A percentile compares a stretch with the other conserved stretches of the same genome.
Evolutionary conservation across 1,284 basidiomycete genomes (phyloP).

Genomic region (Malassezia nana): DNA sequence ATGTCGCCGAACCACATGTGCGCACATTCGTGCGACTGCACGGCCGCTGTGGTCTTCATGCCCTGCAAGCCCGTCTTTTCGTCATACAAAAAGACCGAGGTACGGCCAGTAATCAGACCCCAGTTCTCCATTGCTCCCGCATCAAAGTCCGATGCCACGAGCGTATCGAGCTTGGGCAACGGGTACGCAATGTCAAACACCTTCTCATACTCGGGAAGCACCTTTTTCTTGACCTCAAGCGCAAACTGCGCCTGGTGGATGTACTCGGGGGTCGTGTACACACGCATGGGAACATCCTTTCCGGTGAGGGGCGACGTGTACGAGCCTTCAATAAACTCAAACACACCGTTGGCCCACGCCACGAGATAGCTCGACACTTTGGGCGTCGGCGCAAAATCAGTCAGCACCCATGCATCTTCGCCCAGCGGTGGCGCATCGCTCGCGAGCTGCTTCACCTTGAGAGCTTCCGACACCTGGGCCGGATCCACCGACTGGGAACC

Average conservation of each 20-base stretch:
- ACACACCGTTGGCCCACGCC: slow-evolving; percentile 76
- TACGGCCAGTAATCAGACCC: slow-evolving; percentile 76
- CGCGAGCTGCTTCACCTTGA: slow-evolving; percentile 56
- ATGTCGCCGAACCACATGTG: slow-evolving; percentile 66
- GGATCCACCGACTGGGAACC: slow-evolving; percentile 5
- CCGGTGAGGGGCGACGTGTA: slow-evolving; percentile 72
- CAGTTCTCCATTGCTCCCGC: slow-evolving; percentile 84
- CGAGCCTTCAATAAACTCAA: slow-evolving; percentile 62
- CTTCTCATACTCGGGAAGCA: slow-evolving; percentile 79
- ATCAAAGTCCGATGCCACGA: slow-evolving; percentile 62
- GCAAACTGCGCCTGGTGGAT: slow-evolving; percentile 66
- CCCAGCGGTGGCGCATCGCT: slow-evolving; percentile 54
- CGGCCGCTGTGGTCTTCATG: slow-evolving; percentile 66
- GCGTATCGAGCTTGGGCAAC: slow-evolving; percentile 59
- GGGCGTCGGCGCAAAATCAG: slow-evolving; percentile 35
- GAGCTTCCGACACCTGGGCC: slow-evolving; percentile 13
- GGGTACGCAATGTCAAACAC: slow-evolving; percentile 77
- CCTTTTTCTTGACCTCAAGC: slow-evolving; percentile 74
- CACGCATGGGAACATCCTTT: slow-evolving; percentile 66
- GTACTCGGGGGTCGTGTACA: slow-evolving; percentile 69
- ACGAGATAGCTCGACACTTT: slow-evolving; percentile 80
- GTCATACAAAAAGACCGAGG: slow-evolving; percentile 69
- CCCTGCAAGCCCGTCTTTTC: slow-evolving; percentile 63
- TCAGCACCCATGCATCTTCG: slow-evolving; percentile 32
- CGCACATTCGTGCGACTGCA: slow-evolving; percentile 64